phyloP scores from a whole-genome alignment of 768 basidiomycete species.

The Pleurotus pulmonarius region DNA sequence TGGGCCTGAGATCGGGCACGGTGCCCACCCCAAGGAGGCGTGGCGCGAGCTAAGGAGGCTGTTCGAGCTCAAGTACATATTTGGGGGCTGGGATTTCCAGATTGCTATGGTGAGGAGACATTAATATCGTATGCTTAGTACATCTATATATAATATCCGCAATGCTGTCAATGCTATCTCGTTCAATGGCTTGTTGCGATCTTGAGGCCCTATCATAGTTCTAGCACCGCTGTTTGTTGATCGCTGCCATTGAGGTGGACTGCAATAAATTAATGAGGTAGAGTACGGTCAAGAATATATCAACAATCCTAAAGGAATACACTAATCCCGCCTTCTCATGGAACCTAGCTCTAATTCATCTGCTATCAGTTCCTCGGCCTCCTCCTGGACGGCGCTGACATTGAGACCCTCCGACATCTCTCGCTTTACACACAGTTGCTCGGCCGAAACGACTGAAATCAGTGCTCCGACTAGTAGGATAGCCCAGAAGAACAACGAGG shows the following conservation, averaged over 20 bases:
- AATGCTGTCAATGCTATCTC: background rate
- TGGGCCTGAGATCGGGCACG: slow-evolving; percentile 28
- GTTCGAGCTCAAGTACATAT: slow-evolving; percentile 76
- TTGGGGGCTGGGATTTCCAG: slow-evolving; percentile 87
- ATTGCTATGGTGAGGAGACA: slow-evolving; percentile 79
- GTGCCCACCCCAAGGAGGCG: slow-evolving; percentile 1
- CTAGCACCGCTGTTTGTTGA: too few relatives aligned
- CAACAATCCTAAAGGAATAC: background rate
- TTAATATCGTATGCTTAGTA: slow-evolving; percentile 20
- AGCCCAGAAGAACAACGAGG: slow-evolving; percentile 91
- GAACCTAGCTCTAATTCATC: slow-evolving; percentile 59
- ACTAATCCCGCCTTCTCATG: slow-evolving; percentile 36
- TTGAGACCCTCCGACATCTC: slow-evolving; percentile 86
- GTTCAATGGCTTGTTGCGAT: background rate
- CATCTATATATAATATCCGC: background rate
- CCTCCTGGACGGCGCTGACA: slow-evolving; percentile 42
- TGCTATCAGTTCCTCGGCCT: slow-evolving; percentile 54
- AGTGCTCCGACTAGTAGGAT: slow-evolving; percentile 68
- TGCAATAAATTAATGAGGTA: background rate
- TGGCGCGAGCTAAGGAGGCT: slow-evolving; percentile 88
- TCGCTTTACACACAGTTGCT: slow-evolving; percentile 86
- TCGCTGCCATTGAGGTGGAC: too few relatives aligned
- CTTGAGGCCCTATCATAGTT: background rate
- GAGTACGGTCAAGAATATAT: background rate
- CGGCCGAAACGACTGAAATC: slow-evolving; percentile 76